Base-by-base conservation (phyloP, 169 alveolate species). In the Plasmodium gallinaceum region DNA sequence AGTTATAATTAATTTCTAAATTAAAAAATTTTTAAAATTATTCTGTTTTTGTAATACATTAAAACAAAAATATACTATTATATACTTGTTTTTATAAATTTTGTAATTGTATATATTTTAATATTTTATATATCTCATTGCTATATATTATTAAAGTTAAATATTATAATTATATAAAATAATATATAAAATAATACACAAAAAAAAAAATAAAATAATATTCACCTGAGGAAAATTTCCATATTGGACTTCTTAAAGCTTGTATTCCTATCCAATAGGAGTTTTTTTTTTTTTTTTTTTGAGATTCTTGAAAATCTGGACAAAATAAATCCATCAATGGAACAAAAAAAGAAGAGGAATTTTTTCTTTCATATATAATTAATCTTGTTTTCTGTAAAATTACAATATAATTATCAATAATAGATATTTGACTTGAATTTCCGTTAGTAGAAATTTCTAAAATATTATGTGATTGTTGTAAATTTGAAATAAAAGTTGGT, bases 241-340 rank as follows among this genome's bases (percentile, higher is more conserved):
- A 69, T 16, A 70, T 43, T 9, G 86, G 86, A 0, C 87, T 16
- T 1, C 92, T 26, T 24, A 86, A 22, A 1, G 70, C 74, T 43
- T 86, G 92, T 12, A 86, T 61, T 0, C 92, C 92, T 5, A 71
- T 75, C 92, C 92, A 86, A 14, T 86, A 75, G 9, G 78, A 32
- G 26, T 83, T 66, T 48, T 61, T 10, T 12, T 22, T 43, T 39
- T 37, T 39, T 9, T 60, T 48, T 22, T 20, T 18, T 86, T 51
- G 10, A n/a, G 42, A 18, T 32, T 57, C 24, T 68, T 43, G 57
- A 39, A 18, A 86, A 37, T 86, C 92, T 2, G 92, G 92, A 48
- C 92, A 86, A 24, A 86, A 86, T 26, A 86, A 24, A 46, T 86
- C 92, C 92, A 86, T 86, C 7, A 86, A 24, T 0, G 92, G 92